These are phyloP conservation scores for Ogataea thermomethanolica DNA, from an alignment of 805 yeast genomes.

Conservation along the genomic window DNA sequence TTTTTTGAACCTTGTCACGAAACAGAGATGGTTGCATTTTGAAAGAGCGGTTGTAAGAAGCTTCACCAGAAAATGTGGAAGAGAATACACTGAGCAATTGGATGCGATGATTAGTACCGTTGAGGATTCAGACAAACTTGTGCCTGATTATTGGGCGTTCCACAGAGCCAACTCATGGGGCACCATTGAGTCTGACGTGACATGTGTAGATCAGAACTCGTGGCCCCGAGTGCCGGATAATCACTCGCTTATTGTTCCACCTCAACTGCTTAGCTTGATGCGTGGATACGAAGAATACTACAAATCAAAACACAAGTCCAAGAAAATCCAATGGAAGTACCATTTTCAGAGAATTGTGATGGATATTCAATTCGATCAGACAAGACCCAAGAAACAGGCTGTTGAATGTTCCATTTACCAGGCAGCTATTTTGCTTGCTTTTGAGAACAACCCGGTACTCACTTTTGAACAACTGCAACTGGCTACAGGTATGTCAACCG, in stretches of 20 bases:
- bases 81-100: slow-evolving; percentile 19
- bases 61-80: slow-evolving; percentile 14
- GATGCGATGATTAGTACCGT: slow-evolving; percentile 17
- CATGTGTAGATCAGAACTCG: slow-evolving; percentile 15
- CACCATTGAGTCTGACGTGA: slow-evolving; percentile 8
- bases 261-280: slow-evolving; percentile 7
- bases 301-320: slow-evolving; percentile 5
- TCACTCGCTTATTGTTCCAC: slow-evolving; percentile 16
- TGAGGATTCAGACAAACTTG: slow-evolving; percentile 11
- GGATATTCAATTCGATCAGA: slow-evolving; percentile 29
- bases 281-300: slow-evolving; percentile 13
- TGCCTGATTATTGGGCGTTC: slow-evolving; percentile 3
- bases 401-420: slow-evolving; percentile 41
- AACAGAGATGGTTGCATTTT: slow-evolving; percentile 6
- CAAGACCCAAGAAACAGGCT: slow-evolving; percentile 8
- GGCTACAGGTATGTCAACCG: slow-evolving; percentile 34
- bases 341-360: slow-evolving; percentile 41
- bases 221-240: slow-evolving; percentile 26
- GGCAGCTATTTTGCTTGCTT: slow-evolving; percentile 39
- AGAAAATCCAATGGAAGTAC: slow-evolving; percentile 40
- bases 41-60: slow-evolving; percentile 10
- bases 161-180: neutral
- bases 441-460: slow-evolving; percentile 31
- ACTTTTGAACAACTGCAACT: slow-evolving; percentile 24
- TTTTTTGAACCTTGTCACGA: slow-evolving; percentile 1